These are phyloP conservation scores for Allium fistulosum DNA, from an alignment of 106 monocot species.

Conservation along the genomic window DNA sequence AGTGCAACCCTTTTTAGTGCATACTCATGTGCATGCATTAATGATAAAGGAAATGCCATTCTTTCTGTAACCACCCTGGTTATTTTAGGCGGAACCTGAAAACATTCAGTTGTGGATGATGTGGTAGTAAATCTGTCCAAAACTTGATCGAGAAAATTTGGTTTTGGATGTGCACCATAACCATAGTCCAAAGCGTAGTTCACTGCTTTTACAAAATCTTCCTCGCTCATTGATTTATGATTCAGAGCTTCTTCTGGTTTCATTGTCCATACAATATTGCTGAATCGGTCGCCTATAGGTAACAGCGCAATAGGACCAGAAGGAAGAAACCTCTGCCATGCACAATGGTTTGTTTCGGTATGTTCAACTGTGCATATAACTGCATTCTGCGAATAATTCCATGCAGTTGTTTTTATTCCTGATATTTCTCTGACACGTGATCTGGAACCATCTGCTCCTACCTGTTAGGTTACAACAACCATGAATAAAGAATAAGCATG, in stretches of 20 bases:
- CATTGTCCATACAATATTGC: conserved; percentile 99
- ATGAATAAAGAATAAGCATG: too few relatives aligned
- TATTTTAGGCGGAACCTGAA: conserved; percentile 74
- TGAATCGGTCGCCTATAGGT: conserved; percentile 74
- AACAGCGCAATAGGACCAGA: conserved; percentile 95
- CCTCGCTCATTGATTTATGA: conserved; percentile 46
- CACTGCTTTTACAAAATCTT: conserved; percentile 66
- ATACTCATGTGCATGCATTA: conserved; percentile 80
- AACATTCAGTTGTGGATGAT: conserved; percentile 46
- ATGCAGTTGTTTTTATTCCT: conserved; percentile 65
- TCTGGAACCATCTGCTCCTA: conserved; percentile 95
- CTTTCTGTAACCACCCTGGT: conserved; percentile 59
- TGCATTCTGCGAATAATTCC: conserved; percentile 88
- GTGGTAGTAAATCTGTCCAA: conserved; percentile 29
- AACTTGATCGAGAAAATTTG: conserved; percentile 39
- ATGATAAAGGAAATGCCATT: conserved; percentile 81
- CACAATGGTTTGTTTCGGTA: conserved; percentile 58
- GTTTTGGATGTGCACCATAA: conserved; percentile 64
- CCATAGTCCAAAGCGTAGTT: conserved; percentile 87
- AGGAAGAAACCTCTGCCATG: conserved; percentile 97
- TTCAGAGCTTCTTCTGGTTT: conserved; percentile 42
- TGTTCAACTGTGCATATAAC: conserved; percentile 94
- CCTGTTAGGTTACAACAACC: conserved; percentile 24
- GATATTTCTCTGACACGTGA: conserved; percentile 76
- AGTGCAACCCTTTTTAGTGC: conserved; percentile 58